Conservation (phyloP, 495 filamentous ascomycete genomes). For the Aspergillus mulundensis region DNA sequence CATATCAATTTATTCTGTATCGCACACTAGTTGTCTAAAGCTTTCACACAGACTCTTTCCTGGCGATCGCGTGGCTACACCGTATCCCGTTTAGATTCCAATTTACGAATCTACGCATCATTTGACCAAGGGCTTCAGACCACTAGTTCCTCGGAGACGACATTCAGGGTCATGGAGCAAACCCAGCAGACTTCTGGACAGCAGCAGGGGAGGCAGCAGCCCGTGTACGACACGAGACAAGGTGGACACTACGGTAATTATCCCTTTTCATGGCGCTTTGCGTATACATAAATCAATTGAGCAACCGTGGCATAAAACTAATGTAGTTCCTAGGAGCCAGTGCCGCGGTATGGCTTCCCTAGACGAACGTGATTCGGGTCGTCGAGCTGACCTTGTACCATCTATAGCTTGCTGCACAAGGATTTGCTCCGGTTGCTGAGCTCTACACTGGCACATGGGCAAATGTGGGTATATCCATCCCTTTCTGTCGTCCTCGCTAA, state of each 20-base stretch:
- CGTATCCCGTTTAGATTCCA: too few relatives aligned
- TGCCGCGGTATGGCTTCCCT: slow-evolving; percentile 59
- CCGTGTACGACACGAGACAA: slow-evolving; percentile 72
- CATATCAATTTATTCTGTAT: background rate
- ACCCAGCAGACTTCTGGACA: slow-evolving; percentile 49
- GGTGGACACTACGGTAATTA: slow-evolving; percentile 82
- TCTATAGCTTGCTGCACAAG: slow-evolving; percentile 63
- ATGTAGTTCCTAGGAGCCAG: slow-evolving; percentile 62
- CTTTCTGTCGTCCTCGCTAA: background rate
- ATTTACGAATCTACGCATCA: too few relatives aligned
- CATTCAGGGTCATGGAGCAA: too few relatives aligned
- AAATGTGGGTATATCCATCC: slow-evolving; percentile 59
- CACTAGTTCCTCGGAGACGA: too few relatives aligned
- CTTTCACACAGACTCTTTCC: too few relatives aligned
- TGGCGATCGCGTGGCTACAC: too few relatives aligned
- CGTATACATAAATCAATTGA: background rate
- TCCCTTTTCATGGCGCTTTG: background rate
- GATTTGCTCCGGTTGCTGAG: slow-evolving; percentile 77
- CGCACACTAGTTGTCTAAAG: too few relatives aligned
- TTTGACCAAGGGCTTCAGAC: too few relatives aligned
- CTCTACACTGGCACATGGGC: slow-evolving; percentile 92
- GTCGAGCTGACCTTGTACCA: slow-evolving; percentile 15
- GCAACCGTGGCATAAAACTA: background rate
- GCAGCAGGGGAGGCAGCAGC: slow-evolving; percentile 56
- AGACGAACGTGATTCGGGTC: background rate